A percentile compares a stretch with the other conserved stretches of the same genome.
Evolutionary conservation across 148 eudicot genomes (phyloP).

Genomic region (Amaranthus hypochondriacus): DNA sequence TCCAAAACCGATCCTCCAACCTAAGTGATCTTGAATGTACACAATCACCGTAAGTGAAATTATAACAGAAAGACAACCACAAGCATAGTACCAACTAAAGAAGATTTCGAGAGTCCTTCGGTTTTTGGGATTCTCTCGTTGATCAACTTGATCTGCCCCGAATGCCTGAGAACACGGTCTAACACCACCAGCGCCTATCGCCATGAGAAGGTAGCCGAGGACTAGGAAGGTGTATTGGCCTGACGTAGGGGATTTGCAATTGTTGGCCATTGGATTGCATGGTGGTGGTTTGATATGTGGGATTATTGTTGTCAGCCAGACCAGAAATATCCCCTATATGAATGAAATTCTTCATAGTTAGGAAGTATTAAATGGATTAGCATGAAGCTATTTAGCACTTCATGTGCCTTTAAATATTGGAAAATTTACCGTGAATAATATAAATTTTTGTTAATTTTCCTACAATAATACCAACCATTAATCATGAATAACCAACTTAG

Average conservation of each 20-base stretch:
- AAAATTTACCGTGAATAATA: too few relatives aligned
- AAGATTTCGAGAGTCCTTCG: constrained; percentile 54
- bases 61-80: constrained; percentile 43
- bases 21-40: constrained; percentile 72
- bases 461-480: too few relatives aligned
- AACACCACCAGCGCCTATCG: constrained; percentile 83
- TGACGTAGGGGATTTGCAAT: constrained; percentile 45
- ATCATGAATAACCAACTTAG: too few relatives aligned
- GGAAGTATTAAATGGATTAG: not conserved
- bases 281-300: constrained; percentile 59
- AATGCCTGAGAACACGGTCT: constrained; percentile 85
- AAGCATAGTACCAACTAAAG: constrained; percentile 80
- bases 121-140: constrained; percentile 38
- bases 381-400: too few relatives aligned
- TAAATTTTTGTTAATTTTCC: too few relatives aligned
- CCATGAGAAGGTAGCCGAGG: constrained; percentile 50
- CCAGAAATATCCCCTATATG: constrained; percentile 58
- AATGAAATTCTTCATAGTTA: not conserved
- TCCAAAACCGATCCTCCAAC: constrained; percentile 81
- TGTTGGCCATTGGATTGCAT: constrained; percentile 36
- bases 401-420: too few relatives aligned
- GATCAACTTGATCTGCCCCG: constrained; percentile 80
- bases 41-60: constrained; percentile 65
- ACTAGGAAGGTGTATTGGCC: constrained; percentile 45
- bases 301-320: constrained; percentile 79